Evolutionary conservation across 2,329 filamentous ascomycete genomes (phyloP).

Genomic region (Botrytis fragariae): DNA sequence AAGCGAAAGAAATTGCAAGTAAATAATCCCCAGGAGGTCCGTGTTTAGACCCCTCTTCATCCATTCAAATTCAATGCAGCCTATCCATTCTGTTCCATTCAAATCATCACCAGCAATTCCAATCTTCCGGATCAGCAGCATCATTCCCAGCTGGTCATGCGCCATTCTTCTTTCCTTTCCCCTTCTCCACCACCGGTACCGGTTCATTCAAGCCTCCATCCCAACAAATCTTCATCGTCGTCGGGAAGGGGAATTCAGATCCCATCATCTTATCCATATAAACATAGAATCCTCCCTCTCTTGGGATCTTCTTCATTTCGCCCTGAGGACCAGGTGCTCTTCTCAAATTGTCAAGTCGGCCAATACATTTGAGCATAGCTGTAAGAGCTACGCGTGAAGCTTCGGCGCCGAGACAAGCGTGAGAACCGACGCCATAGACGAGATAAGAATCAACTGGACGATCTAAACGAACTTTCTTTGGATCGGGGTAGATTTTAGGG

Average conservation of each 20-base stretch:
- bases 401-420: constrained; percentile 60
- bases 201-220: constrained; percentile 25
- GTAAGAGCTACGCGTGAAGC: constrained; percentile 48
- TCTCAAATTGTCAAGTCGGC: constrained; percentile 22
- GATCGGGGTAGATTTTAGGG: constrained; percentile 57
- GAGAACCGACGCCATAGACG: constrained; percentile 60
- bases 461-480: constrained; percentile 58
- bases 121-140: not conserved
- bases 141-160: not conserved
- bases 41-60: not conserved
- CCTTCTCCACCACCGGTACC: not conserved
- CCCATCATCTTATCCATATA: constrained; percentile 45
- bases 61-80: not conserved
- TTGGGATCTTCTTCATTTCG: constrained; percentile 22
- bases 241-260: constrained; percentile 50
- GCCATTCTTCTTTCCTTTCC: not conserved
- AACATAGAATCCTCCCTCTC: constrained; percentile 21
- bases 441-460: constrained; percentile 64
- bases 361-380: constrained; percentile 45
- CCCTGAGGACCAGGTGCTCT: constrained; percentile 22
- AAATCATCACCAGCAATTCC: not conserved
- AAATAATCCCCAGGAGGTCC: too few relatives aligned
- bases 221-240: constrained; percentile 29
- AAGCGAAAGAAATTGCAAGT: not conserved
- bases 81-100: not conserved